Evolutionary conservation across 1,284 basidiomycete genomes (phyloP), one percentile per base, ranked within the genome.

Genomic region (Porogramme epimiltina): DNA sequence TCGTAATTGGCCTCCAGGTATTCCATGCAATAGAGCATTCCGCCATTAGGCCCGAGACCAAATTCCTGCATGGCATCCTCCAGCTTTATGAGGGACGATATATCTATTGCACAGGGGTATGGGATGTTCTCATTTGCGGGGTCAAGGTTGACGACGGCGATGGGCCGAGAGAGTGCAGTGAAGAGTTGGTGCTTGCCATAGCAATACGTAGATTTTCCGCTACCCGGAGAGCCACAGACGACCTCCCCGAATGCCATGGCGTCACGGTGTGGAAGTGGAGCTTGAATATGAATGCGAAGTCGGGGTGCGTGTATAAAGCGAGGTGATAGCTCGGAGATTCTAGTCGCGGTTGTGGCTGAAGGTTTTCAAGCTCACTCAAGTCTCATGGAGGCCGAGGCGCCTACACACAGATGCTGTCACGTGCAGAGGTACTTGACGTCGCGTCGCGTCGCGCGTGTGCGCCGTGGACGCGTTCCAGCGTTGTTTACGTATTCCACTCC

Each of bases 11-110:
- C 86, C 65, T 99, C 95, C 20, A 99, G 82, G 68, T 98, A 98
- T 69, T 99, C 97, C 80, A 98, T 91, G 68, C 94, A 96, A 68
- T 95, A 99, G 16, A 99, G 75, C 88, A 98, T 95, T 2, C 87
- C 96, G 4, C 97, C 97, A 61, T 99, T 99, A 0, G 97, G 97
- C 0, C 97, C 97, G 0, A 99, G 80, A 0, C 83, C 82, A 58
- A 91, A 85, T 58, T 89, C 86, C 4, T 84, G 73, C 95, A 98
- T 97, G 19, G 87, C 94, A 63, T 94, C 90, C 45, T 89, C 77
- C 22, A 99, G 82, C 0, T 91, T 93, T 63, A 99, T 92, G 52
- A 99, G 82, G 0, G 85, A 85, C 0, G 90, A 80, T 53, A 99
- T 91, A 67, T 92, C 87, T 62, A 99, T 78, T 0, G 89, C 84